Evolutionary conservation across 371 early-diverging fungal species (phyloP), one percentile per base, ranked within the genome.

Genomic region (Batkoa obscura): DNA sequence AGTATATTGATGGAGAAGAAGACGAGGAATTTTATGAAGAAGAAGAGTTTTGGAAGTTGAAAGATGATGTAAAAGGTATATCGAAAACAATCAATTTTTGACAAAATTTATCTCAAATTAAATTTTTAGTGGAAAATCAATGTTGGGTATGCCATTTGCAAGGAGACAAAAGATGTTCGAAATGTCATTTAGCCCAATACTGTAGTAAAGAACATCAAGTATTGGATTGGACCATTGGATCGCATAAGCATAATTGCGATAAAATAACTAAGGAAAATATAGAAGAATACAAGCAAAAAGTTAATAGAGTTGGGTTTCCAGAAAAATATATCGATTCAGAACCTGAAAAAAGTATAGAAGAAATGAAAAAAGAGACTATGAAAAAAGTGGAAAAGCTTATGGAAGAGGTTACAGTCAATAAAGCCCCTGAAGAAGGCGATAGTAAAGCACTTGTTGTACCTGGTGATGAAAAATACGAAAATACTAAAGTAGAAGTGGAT

Each of bases 401-500:
- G 37, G 56, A 57, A 38, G 59, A 64, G 5, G 64, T 60, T 13
- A 65, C 63, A 33, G 63, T 56, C 23, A 23, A 23, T 0, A 23
- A 23, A 23, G 23, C 23, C 23, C 23, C 23, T 23, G 48, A 58
- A 6, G 57, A 60, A 5, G 67, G 60, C 36, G 68, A 66, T 50
- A 63, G 68, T 58, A 66, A 64, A 8, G 73, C 75, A 0, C 60
- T 78, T 23, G 79, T 74, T 1, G 71, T 75, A 13, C 68, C 74
- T 35, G 81, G 75, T 2, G 78, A 80, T 55, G 87, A 87, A 59
- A 69, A 76, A 17, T 79, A 76, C 53, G 84, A 83, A 55, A 79
- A 86, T 58, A 80, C 86, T 4, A 66, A 77, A 52, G 85, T 84
- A 4, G 87, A 81, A n/a, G 95, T 96, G 3, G 97, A 96, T 64